These are phyloP conservation scores for Fusarium sp. DNA, from an alignment of 2,329 filamentous ascomycete genomes.

Conservation along the genomic window DNA sequence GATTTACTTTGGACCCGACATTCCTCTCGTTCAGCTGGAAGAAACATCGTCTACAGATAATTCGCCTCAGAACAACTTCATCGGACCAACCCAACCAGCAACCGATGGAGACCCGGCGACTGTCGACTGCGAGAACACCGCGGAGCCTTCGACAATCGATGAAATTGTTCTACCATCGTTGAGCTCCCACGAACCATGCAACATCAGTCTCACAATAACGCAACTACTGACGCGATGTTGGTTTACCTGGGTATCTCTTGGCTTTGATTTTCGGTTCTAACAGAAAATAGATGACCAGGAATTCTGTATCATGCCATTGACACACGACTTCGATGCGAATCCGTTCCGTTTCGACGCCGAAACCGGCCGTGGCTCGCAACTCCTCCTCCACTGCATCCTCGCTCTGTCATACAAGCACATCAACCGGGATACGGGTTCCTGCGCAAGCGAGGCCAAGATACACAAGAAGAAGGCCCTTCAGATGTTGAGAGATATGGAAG, in stretches of 20 bases:
- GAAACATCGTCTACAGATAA: slow-evolving; percentile 6
- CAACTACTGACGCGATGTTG: slow-evolving; percentile 22
- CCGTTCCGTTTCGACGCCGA: slow-evolving; percentile 51
- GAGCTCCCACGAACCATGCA: slow-evolving; percentile 9
- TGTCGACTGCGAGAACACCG: not conserved
- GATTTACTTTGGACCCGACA: slow-evolving; percentile 21
- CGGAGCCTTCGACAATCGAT: not conserved
- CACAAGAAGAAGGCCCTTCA: slow-evolving; percentile 46
- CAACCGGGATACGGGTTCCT: slow-evolving; percentile 46
- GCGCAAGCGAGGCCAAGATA: slow-evolving; percentile 36
- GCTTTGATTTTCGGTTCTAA: not conserved
- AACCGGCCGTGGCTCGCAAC: slow-evolving; percentile 42
- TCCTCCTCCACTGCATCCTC: slow-evolving; percentile 54
- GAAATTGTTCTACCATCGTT: slow-evolving; percentile 1
- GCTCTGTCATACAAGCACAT: slow-evolving; percentile 51
- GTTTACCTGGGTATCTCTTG: not conserved
- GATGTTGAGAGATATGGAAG: slow-evolving; percentile 39
- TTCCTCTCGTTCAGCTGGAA: slow-evolving; percentile 10
- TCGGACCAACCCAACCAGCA: not conserved
- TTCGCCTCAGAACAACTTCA: slow-evolving; percentile 1
- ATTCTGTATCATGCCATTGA: slow-evolving; percentile 54
- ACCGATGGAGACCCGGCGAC: not conserved
- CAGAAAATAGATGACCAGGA: slow-evolving; percentile 51
- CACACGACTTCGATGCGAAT: slow-evolving; percentile 51
- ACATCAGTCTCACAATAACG: slow-evolving; percentile 3